Percentiles rank a stretch among this genome's conserved stretches.
These are phyloP conservation scores for Corymbia citriodora DNA, from an alignment of 441 rosid species.

Conservation along the genomic window DNA sequence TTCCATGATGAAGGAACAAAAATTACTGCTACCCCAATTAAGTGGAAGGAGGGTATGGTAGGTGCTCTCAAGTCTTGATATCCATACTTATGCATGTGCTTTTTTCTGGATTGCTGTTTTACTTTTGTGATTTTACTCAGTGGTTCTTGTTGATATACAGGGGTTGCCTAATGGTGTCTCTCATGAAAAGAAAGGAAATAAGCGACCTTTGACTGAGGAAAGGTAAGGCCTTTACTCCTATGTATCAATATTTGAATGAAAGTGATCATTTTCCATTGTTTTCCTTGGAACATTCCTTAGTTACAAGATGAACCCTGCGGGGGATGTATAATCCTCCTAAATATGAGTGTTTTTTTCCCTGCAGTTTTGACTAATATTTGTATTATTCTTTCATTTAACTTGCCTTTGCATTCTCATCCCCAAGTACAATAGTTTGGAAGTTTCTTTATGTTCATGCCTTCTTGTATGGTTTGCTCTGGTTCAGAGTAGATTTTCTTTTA, in stretches of 20 bases:
- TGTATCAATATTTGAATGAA: background rate
- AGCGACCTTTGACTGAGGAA: constrained; percentile 61
- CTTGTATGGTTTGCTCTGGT: background rate
- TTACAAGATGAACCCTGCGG: background rate
- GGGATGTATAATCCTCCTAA: background rate
- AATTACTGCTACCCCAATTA: constrained; percentile 16
- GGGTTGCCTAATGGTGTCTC: constrained; percentile 79
- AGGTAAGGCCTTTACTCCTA: constrained; percentile 33
- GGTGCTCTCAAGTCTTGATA: background rate
- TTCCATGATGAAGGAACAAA: constrained; percentile 20
- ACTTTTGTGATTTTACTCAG: constrained; percentile 2
- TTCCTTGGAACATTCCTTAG: background rate
- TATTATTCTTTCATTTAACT: background rate
- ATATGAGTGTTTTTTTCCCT: background rate
- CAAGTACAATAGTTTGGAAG: background rate
- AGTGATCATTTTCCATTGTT: background rate
- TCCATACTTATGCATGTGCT: background rate
- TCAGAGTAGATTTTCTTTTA: background rate
- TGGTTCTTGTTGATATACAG: constrained; percentile 31
- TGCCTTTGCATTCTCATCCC: background rate
- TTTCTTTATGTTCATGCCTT: background rate
- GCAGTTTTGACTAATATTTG: background rate
- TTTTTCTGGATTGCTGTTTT: background rate
- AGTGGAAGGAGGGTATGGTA: constrained; percentile 31
- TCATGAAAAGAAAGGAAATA: constrained; percentile 86